Evolutionary conservation across 2,329 filamentous ascomycete genomes (phyloP).

Genomic region (Neopestalotiopsis sp.): DNA sequence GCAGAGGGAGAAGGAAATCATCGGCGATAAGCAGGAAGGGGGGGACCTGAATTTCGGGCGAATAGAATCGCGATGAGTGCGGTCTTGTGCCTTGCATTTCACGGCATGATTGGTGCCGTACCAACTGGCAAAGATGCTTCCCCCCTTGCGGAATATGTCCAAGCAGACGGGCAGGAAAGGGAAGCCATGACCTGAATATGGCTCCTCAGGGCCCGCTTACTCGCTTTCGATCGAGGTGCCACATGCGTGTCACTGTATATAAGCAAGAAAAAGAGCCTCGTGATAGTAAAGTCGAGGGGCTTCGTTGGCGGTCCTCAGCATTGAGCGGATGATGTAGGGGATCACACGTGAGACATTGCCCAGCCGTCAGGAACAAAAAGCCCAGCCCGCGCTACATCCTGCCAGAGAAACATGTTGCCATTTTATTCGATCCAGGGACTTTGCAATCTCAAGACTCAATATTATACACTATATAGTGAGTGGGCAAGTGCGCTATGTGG

Average conservation of each 20-base stretch:
- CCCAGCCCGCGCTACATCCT: background rate
- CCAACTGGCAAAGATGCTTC: background rate
- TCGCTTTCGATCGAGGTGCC: background rate
- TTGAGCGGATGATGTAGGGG: background rate
- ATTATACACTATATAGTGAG: background rate
- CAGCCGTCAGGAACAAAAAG: background rate
- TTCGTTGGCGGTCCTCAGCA: background rate
- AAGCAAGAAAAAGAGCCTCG: background rate
- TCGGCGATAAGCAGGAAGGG: constrained; percentile 1
- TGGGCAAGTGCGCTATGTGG: background rate
- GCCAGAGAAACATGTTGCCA: background rate
- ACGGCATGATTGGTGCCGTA: constrained; percentile 9
- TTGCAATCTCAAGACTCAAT: no score
- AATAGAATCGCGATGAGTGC: background rate
- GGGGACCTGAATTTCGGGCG: background rate
- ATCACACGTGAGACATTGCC: constrained; percentile 2
- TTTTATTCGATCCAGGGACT: no score
- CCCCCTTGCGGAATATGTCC: background rate
- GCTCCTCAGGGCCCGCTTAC: background rate
- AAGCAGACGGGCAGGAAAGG: background rate
- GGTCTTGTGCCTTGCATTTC: constrained; percentile 7
- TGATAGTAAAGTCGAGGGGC: background rate
- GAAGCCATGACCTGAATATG: background rate
- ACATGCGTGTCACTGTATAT: background rate
- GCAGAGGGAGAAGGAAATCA: background rate